Conservation (phyloP, 306 rosid species). For the Macrotyloma uniflorum region DNA sequence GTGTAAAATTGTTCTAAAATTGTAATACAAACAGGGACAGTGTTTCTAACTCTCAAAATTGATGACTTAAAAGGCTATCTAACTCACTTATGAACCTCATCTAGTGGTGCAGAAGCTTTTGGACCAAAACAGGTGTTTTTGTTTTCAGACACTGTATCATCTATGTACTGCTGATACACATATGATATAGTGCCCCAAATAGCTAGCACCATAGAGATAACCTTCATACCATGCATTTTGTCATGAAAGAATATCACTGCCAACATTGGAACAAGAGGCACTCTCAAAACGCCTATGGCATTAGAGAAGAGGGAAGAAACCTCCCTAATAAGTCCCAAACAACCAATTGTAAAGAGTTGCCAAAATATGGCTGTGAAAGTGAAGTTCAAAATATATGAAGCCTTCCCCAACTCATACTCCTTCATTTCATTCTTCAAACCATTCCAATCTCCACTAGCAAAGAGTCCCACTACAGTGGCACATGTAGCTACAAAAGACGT, state of each 20-base stretch:
- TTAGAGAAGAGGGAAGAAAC: constrained; percentile 38
- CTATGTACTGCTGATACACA: constrained; percentile 42
- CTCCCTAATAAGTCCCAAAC: constrained; percentile 40
- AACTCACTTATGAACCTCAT: constrained; percentile 10
- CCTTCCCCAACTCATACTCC: constrained; percentile 40
- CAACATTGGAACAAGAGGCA: constrained; percentile 41
- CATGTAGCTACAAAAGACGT: constrained; percentile 3
- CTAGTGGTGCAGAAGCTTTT: constrained; percentile 5
- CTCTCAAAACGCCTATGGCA: constrained; percentile 36
- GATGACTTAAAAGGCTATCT: neutral
- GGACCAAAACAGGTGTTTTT: neutral
- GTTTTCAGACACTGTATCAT: constrained; percentile 20
- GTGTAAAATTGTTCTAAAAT: neutral
- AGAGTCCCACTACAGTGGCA: constrained; percentile 29
- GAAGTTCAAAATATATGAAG: constrained; percentile 29
- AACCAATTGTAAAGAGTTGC: constrained; percentile 38
- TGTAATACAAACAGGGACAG: neutral
- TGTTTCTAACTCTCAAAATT: neutral
- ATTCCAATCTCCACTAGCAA: constrained; percentile 47
- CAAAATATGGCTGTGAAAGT: constrained; percentile 33
- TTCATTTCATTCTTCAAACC: constrained; percentile 35
- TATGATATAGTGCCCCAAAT: constrained; percentile 41
- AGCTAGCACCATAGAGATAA: constrained; percentile 42
- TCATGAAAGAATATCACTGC: constrained; percentile 42
- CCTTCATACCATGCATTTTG: constrained; percentile 42